Base-by-base conservation (phyloP, 2,329 filamentous ascomycete species). In the Dissoconium aciculare region DNA sequence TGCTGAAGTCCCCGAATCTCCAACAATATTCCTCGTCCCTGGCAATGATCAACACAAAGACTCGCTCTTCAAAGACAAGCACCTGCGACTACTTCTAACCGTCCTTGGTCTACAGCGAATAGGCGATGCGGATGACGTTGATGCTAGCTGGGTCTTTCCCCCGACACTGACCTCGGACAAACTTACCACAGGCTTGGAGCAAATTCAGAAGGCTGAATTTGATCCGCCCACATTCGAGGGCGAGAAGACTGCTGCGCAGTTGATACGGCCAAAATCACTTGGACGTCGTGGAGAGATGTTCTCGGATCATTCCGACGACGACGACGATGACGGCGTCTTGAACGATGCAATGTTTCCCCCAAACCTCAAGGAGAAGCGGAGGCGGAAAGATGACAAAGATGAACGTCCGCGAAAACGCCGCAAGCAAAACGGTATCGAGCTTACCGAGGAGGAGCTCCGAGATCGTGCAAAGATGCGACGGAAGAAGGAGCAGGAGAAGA, bases 61-160 rank as follows among this genome's bases (percentile, higher is more conserved):
- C 13, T 78, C 82, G 15, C 74, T 93, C 57, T 91, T 91, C 62
- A 91, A 83, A 50, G 91, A 95, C 54, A 75, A 80, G 6, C 77
- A 87, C 46, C 66, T 95, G 2, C 78, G 85, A 17, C 71, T 95
- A 2, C 67, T 98, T 3, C 78, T 95, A 69, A 76, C 66, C 1
- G 64, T 89, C 0, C 64, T 78, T 11, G 80, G 79, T 1, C 70
- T 91, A 38, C 66, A 78, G 45, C 66, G 75, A 30, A 50, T 71
- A 5, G 71, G 69, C 17, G 53, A 60, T 21, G 75, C 83, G 25
- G 81, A 92, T 47, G 75, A 80, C 3, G 66, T 69, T 1, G 78
- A 87, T 35, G 76, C 79, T 2, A 62, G 66, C 1, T 95, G 89
- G 89, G 59, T 80, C 26, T 65, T 95, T 24, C 79, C 84, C 0